A percentile compares a stretch with the other conserved stretches of the same genome.
These are phyloP conservation scores for Aspergillus sp. DNA, from an alignment of 2,329 filamentous ascomycete species.

Conservation along the genomic window DNA sequence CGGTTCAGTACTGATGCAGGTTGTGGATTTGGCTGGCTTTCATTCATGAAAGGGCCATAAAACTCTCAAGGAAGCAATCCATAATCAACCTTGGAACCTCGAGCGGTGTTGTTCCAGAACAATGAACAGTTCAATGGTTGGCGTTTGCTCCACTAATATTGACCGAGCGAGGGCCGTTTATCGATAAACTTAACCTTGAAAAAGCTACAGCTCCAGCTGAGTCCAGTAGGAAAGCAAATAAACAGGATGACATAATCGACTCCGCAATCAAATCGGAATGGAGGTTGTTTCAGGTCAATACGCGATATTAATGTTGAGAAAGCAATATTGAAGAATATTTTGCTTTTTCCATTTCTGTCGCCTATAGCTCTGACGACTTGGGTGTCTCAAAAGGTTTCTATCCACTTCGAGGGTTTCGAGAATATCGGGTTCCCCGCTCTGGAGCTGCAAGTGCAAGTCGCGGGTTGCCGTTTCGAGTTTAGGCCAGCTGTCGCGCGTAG, in stretches of 20 bases:
- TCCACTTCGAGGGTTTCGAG: not conserved
- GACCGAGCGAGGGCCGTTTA: not conserved
- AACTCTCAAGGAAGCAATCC: not conserved
- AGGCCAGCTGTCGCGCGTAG: slow-evolving; percentile 32
- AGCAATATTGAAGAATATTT: not conserved
- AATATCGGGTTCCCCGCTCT: slow-evolving; percentile 17
- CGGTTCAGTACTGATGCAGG: no score
- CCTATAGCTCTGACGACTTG: not conserved
- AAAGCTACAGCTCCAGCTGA: not conserved
- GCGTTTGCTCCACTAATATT: no score
- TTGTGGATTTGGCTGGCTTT: not conserved
- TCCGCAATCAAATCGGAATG: not conserved
- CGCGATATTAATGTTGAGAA: not conserved
- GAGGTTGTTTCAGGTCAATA: not conserved
- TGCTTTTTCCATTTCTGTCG: not conserved
- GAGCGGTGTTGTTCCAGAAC: no score
- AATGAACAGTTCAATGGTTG: no score
- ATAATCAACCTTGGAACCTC: no score
- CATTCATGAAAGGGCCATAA: not conserved
- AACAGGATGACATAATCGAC: slow-evolving; percentile 3
- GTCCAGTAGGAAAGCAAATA: not conserved
- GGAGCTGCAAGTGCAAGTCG: slow-evolving; percentile 14
- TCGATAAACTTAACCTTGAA: not conserved
- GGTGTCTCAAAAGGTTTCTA: not conserved
- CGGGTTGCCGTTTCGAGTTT: slow-evolving; percentile 19